Base-by-base conservation (phyloP, 331 rosid genomes). In the Malus hybrid region DNA sequence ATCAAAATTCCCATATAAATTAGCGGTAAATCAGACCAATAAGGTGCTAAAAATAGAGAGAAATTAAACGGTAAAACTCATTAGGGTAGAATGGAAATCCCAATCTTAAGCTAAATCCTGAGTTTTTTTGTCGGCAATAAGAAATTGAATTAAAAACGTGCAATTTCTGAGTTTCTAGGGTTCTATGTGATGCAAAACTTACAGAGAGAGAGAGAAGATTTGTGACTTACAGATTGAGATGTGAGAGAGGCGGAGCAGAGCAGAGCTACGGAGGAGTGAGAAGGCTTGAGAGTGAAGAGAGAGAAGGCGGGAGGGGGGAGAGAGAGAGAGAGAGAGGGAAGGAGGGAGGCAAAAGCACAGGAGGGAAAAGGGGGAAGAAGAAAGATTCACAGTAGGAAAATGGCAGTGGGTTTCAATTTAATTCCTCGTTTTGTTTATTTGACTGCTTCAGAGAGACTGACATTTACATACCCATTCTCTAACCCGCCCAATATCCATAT, bases 211-310 rank as follows among this genome's bases (percentile, higher is more conserved):
- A n/a, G 53, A 34, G 33, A 26, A 70, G 77, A 80, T 84, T 74
- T 42, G 66, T 13, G 76, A 84, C 85, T 84, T 84, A 81, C 88
- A 68, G 74, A 72, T 73, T 68, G 81, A 64, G 29, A 26, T 26
- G 74, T 12, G 48, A 32, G 22, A 75, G 69, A 26, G 71, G 46
- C 26, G 9, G 39, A 68, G 58, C 65, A 13, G 39, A 68, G 58
- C 65, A 63, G 66, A 73, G 72, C 55, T 3, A n/a, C 15, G 68
- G 5, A 24, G 62, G 44, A 68, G 29, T 42, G 28, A 58, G 65
- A 44, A 75, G 79, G 24, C 36, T 66, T 56, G 22, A 44, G 52
- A 44, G 58, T 19, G 63, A 39, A 19, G 30, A 39, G 56, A 39
- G 18, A 68, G 32, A 11, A 44, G 14, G 24, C 13, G 79, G 11